These are phyloP conservation scores for Aspergillus sp. DNA, from an alignment of 2,329 filamentous ascomycete species.

Conservation along the genomic window DNA sequence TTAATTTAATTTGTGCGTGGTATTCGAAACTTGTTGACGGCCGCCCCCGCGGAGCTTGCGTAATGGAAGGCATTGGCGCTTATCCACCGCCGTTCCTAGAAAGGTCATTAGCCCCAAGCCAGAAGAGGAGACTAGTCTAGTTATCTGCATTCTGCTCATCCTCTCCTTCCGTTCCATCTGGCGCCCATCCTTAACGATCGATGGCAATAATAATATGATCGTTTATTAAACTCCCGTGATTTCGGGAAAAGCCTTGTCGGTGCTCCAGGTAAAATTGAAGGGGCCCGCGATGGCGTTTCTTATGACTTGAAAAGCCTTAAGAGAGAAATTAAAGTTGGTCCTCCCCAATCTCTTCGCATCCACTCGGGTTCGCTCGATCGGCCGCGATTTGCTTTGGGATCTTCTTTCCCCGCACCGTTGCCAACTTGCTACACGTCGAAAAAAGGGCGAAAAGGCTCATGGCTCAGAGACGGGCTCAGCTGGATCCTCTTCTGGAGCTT, in stretches of 20 bases:
- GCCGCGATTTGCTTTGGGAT: constrained; percentile 22
- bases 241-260: background rate
- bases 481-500: constrained; percentile 4
- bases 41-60: constrained; percentile 6
- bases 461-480: background rate
- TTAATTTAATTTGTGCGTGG: background rate
- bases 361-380: constrained; percentile 21
- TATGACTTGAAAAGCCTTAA: constrained; percentile 19
- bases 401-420: constrained; percentile 27
- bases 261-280: constrained; percentile 15
- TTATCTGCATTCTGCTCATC: background rate
- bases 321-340: constrained; percentile 23
- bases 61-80: constrained; percentile 9
- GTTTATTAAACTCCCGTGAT: background rate
- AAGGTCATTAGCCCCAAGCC: background rate
- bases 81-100: constrained; percentile 5
- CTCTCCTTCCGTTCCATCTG: background rate
- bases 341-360: constrained; percentile 18
- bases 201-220: background rate
- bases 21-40: constrained; percentile 1
- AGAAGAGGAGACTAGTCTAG: background rate
- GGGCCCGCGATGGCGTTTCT: constrained; percentile 16
- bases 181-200: background rate
- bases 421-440: constrained; percentile 8
- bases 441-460: too few relatives aligned